Evolutionary conservation across 179 eudicot genomes (phyloP).

Genomic region (Camellia oleifera): DNA sequence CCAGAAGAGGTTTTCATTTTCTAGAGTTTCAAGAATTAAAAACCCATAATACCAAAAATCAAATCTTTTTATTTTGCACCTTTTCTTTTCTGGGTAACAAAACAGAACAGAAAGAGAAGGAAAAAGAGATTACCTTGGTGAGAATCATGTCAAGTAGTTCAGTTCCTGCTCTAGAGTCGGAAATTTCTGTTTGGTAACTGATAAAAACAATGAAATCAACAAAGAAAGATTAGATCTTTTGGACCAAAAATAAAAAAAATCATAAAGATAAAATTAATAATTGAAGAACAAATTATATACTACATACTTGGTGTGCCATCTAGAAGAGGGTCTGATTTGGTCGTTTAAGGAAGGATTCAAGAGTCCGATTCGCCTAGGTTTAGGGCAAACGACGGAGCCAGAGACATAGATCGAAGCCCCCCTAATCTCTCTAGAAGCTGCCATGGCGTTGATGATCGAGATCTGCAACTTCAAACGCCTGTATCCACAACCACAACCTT

Average conservation of each 20-base stretch:
- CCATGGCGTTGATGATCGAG: constrained; percentile 11
- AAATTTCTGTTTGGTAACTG: constrained; percentile 33
- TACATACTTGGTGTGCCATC: constrained; percentile 21
- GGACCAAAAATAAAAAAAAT: not conserved
- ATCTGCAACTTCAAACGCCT: not conserved
- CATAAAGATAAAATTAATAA: not conserved
- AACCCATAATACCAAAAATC: no score
- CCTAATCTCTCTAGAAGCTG: constrained; percentile 18
- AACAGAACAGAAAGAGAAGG: not conserved
- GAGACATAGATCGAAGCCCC: constrained; percentile 17
- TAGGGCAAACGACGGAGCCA: constrained; percentile 45
- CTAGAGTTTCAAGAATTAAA: no score
- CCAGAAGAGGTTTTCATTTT: no score
- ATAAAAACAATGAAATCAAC: not conserved
- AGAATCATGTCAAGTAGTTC: constrained; percentile 56
- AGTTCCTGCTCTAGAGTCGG: constrained; percentile 35
- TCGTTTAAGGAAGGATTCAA: constrained; percentile 18
- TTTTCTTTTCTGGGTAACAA: no score
- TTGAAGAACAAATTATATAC: no score
- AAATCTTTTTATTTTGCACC: no score
- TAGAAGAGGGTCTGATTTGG: constrained; percentile 21
- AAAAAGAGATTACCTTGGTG: constrained; percentile 25
- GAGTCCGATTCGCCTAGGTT: constrained; percentile 40
- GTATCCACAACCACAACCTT: not conserved
- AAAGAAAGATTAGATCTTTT: not conserved